Conservation (phyloP, 345 rosid genomes). For the Hibiscus mutabilis region DNA sequence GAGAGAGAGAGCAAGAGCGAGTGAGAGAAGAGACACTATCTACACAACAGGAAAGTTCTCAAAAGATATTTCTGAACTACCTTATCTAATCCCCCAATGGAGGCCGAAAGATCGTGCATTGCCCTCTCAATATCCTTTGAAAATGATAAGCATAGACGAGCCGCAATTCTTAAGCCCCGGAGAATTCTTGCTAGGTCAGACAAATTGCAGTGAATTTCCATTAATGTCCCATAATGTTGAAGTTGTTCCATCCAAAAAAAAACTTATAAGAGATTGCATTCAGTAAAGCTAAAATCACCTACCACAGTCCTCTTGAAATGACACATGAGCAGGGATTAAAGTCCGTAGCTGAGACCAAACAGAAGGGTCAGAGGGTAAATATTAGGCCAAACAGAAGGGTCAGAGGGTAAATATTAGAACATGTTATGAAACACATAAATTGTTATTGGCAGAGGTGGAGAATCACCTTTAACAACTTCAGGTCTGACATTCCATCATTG, state of each 20-base stretch:
- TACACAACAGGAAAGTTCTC: slow-evolving; percentile 1
- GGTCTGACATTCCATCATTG: slow-evolving; percentile 60
- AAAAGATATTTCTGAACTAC: slow-evolving; percentile 27
- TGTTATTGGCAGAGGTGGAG: slow-evolving; percentile 12
- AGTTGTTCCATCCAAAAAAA: slow-evolving; percentile 15
- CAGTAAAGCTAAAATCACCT: slow-evolving; percentile 28
- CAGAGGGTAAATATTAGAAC: slow-evolving; percentile 1
- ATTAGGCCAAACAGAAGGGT: slow-evolving; percentile 14
- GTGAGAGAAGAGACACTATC: not conserved
- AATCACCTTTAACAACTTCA: slow-evolving; percentile 63
- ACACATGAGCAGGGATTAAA: slow-evolving; percentile 60
- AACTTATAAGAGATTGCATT: slow-evolving; percentile 5
- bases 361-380: slow-evolving; percentile 2
- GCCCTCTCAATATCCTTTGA: slow-evolving; percentile 64
- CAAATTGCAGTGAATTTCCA: not conserved
- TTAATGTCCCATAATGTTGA: slow-evolving; percentile 14
- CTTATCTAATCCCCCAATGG: slow-evolving; percentile 51
- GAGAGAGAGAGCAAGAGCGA: not conserved
- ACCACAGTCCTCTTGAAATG: slow-evolving; percentile 90
- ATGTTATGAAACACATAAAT: slow-evolving; percentile 6
- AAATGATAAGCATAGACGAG: slow-evolving; percentile 66
- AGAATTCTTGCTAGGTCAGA: slow-evolving; percentile 72
- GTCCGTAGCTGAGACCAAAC: slow-evolving; percentile 60
- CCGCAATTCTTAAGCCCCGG: slow-evolving; percentile 85
- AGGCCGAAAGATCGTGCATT: slow-evolving; percentile 46